Percentiles rank a stretch among this genome's conserved stretches.
These are phyloP conservation scores for Trichoderma simmonsii DNA, from an alignment of 2,329 filamentous ascomycete genomes.

Conservation along the genomic window DNA sequence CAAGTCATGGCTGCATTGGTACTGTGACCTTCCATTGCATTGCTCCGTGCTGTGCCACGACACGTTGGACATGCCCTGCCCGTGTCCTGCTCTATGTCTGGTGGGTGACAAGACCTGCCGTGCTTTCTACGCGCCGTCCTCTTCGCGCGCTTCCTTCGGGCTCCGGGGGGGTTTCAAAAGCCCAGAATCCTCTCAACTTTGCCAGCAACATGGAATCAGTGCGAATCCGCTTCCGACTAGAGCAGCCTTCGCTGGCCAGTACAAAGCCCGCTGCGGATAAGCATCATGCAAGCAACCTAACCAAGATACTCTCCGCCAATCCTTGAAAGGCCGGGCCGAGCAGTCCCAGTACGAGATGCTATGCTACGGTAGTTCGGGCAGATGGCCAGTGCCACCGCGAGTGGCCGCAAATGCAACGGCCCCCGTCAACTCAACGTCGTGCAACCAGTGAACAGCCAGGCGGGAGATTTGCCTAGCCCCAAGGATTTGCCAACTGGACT, in stretches of 20 bases:
- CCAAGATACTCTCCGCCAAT: constrained; percentile 11
- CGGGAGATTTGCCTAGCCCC: constrained; percentile 3
- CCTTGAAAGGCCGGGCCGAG: constrained; percentile 10
- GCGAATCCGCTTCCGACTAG: not conserved
- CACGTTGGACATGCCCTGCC: constrained; percentile 10
- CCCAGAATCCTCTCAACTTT: not conserved
- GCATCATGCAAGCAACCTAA: constrained; percentile 16
- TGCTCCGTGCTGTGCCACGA: constrained; percentile 15
- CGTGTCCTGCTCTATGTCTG: constrained; percentile 7
- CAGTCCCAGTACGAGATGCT: not conserved
- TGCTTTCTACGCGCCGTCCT: not conserved
- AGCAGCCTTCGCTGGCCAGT: not conserved
- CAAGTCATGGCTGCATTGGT: constrained; percentile 17
- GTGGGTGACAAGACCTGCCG: not conserved
- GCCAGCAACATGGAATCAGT: not conserved
- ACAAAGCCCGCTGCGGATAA: constrained; percentile 1
- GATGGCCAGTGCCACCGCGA: constrained; percentile 1
- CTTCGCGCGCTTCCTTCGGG: not conserved
- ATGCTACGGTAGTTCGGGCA: constrained; percentile 9
- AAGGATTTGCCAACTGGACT: not conserved
- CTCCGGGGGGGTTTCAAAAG: not conserved
- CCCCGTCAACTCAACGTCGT: constrained; percentile 17
- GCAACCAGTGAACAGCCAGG: constrained; percentile 12
- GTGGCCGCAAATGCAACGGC: not conserved
- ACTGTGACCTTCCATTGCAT: constrained; percentile 1